Percentiles rank a stretch among this genome's conserved stretches.
These are phyloP conservation scores for Garcia nutans DNA, from an alignment of 345 rosid genomes.

Conservation along the genomic window DNA sequence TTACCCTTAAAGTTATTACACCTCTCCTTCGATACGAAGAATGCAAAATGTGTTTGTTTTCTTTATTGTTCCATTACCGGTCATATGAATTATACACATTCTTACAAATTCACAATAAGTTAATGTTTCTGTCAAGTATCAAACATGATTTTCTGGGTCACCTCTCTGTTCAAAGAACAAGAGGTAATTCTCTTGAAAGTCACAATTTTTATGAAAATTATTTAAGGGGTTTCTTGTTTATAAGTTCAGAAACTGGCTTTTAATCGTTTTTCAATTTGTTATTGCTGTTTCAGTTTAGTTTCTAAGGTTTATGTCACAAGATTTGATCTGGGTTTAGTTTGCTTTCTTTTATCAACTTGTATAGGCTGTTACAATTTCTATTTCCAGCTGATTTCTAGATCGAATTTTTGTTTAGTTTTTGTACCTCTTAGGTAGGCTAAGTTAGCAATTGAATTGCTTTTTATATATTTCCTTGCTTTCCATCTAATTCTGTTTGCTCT, in stretches of 20 bases:
- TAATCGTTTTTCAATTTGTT: neutral
- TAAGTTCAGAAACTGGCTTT: constrained; percentile 2
- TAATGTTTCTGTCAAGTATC: no score
- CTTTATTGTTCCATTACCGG: no score
- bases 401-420: constrained; percentile 7
- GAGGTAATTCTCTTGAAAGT: constrained; percentile 16
- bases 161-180: neutral
- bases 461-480: no score
- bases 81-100: no score
- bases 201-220: no score
- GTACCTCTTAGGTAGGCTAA: neutral
- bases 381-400: constrained; percentile 11
- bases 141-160: constrained; percentile 4
- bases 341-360: neutral
- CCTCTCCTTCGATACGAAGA: no score
- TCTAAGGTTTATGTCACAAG: neutral
- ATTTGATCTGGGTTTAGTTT: neutral
- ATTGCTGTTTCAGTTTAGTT: constrained; percentile 11
- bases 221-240: neutral
- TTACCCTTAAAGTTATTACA: no score
- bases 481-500: no score
- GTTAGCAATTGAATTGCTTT: neutral
- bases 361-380: neutral
- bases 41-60: no score
- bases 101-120: no score